Percentiles rank a stretch among this genome's conserved stretches.
These are phyloP conservation scores for Chaetomium sp. DNA, from an alignment of 2,329 filamentous ascomycete species.

Conservation along the genomic window DNA sequence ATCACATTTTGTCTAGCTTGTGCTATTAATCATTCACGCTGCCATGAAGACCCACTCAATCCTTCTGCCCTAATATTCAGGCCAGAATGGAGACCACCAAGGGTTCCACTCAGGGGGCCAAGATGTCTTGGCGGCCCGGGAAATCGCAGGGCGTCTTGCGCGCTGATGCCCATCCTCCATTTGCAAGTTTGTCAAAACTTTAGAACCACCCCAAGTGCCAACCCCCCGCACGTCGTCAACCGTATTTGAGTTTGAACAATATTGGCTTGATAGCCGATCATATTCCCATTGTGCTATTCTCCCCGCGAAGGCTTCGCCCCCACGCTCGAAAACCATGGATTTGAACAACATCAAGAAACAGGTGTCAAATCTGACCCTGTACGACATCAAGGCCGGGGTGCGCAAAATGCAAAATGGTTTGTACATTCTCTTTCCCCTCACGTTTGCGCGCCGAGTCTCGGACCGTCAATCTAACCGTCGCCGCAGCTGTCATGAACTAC, in stretches of 20 bases:
- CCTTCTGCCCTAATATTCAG: no score
- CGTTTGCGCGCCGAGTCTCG: neutral
- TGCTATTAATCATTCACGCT: no score
- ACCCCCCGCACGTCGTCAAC: no score
- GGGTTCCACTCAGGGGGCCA: neutral
- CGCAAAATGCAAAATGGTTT: conserved; percentile 95
- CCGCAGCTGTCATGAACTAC: conserved; percentile 89
- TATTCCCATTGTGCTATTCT: no score
- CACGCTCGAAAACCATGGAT: conserved; percentile 57
- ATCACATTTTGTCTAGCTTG: conserved; percentile 12
- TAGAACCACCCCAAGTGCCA: neutral
- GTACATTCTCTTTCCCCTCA: conserved; percentile 19
- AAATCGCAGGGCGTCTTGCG: conserved; percentile 15
- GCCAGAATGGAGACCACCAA: neutral
- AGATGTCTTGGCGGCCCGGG: conserved; percentile 5
- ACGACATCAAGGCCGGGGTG: conserved; percentile 91
- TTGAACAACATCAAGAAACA: conserved; percentile 76
- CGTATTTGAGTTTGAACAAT: no score
- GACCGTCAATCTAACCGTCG: neutral
- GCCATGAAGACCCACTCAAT: no score
- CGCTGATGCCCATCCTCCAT: conserved; percentile 5
- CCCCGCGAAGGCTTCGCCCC: neutral
- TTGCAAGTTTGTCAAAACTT: neutral
- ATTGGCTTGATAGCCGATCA: no score
- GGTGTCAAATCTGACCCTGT: conserved; percentile 86